Conservation (phyloP, 1,139 yeast species). For the Debaryomyces nepalensis region DNA sequence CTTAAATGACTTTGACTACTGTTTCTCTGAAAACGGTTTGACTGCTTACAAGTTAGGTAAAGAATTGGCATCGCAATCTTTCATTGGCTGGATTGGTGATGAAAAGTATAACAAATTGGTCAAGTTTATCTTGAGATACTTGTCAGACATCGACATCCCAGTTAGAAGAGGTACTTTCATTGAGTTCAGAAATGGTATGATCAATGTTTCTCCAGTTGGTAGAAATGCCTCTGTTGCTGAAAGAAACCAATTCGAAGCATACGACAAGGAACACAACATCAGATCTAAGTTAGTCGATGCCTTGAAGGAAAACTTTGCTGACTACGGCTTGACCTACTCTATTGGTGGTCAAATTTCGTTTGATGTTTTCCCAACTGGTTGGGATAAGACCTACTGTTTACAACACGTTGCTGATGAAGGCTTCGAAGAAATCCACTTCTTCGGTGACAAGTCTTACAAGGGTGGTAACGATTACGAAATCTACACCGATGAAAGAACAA, state of each 20-base stretch:
- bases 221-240: slow-evolving; percentile 95
- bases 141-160: slow-evolving; percentile 87
- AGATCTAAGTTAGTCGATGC: slow-evolving; percentile 86
- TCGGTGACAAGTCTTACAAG: slow-evolving; percentile 95
- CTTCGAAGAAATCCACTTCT: slow-evolving; percentile 90
- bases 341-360: slow-evolving; percentile 99
- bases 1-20: slow-evolving; percentile 84
- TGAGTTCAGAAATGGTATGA: slow-evolving; percentile 99
- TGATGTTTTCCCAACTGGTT: slow-evolving; percentile 99
- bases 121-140: slow-evolving; percentile 81
- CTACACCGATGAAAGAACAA: slow-evolving; percentile 86
- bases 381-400: slow-evolving; percentile 99
- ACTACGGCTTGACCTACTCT: slow-evolving; percentile 87
- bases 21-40: slow-evolving; percentile 96
- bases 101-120: slow-evolving; percentile 89
- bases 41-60: slow-evolving; percentile 94
- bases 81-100: slow-evolving; percentile 94
- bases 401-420: slow-evolving; percentile 87
- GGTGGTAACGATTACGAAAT: slow-evolving; percentile 99
- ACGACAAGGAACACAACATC: slow-evolving; percentile 75
- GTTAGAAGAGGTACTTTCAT: slow-evolving; percentile 95
- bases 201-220: slow-evolving; percentile 96
- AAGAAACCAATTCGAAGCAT: slow-evolving; percentile 89
- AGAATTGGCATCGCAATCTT: slow-evolving; percentile 88
- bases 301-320: slow-evolving; percentile 79